Evolutionary conservation across 179 eudicot genomes (phyloP).

Genomic region (Amaranthus tricolor): DNA sequence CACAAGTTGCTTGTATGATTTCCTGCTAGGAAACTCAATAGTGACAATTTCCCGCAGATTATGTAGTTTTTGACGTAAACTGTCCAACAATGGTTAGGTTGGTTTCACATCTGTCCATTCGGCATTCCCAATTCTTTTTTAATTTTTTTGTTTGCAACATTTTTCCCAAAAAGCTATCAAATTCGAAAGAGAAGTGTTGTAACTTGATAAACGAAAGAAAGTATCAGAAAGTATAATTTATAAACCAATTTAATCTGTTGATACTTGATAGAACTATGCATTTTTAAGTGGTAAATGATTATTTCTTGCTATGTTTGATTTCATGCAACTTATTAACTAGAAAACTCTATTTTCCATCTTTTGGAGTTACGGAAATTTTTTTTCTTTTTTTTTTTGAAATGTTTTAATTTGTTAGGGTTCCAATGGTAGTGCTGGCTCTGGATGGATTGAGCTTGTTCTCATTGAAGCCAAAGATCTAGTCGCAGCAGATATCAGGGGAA

Average conservation of each 20-base stretch:
- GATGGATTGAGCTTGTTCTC: slow-evolving; percentile 79
- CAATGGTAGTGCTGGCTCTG: slow-evolving; percentile 34
- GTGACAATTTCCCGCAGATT: neutral
- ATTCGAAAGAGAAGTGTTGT: neutral
- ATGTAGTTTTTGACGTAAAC: neutral
- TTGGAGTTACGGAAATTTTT: slow-evolving; percentile 1
- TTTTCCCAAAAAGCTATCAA: no score
- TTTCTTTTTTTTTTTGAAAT: no score
- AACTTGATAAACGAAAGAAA: neutral
- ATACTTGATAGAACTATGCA: neutral
- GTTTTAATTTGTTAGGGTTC: slow-evolving; percentile 15
- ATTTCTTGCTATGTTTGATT: neutral
- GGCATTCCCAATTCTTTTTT: neutral
- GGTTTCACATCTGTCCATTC: neutral
- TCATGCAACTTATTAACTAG: neutral
- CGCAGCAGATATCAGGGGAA: slow-evolving; percentile 94
- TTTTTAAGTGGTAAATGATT: neutral
- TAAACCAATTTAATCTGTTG: neutral
- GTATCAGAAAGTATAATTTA: no score
- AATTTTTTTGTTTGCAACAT: neutral
- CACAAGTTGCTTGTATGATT: neutral
- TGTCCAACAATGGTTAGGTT: neutral
- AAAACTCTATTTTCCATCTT: neutral
- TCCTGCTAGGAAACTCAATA: neutral
- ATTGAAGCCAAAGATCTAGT: slow-evolving; percentile 85